Evolutionary conservation across 345 rosid genomes (phyloP).

Genomic region (Anastatica hierochuntica): DNA sequence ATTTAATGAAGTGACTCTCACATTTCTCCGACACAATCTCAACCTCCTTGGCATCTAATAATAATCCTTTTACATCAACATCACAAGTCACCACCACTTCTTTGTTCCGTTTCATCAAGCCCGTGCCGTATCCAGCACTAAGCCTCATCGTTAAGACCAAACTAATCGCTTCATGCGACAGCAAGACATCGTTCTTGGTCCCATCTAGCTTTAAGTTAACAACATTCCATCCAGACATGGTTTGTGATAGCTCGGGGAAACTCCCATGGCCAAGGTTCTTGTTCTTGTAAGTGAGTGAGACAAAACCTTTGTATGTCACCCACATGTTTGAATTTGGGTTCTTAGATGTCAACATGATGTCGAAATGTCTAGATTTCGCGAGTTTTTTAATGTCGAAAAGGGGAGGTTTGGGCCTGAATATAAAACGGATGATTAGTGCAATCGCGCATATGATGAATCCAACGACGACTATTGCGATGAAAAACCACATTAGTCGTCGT

Average conservation of each 20-base stretch:
- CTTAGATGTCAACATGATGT: conserved; percentile 9
- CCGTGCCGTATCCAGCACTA: conserved; percentile 5
- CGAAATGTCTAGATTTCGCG: neutral
- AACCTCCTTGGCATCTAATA: conserved; percentile 18
- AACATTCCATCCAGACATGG: neutral
- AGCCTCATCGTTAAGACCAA: conserved; percentile 22
- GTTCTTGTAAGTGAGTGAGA: conserved; percentile 6
- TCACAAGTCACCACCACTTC: conserved; percentile 31
- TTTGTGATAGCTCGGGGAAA: conserved; percentile 5
- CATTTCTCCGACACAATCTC: conserved; percentile 40
- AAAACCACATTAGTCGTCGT: conserved; percentile 1
- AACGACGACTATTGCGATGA: neutral
- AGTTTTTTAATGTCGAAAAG: conserved; percentile 5
- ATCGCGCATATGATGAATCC: conserved; percentile 1
- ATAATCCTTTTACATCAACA: conserved; percentile 37
- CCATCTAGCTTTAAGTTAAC: conserved; percentile 4
- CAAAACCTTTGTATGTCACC: conserved; percentile 12
- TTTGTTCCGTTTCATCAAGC: conserved; percentile 21
- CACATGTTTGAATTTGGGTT: conserved; percentile 16
- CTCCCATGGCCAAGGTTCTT: conserved; percentile 3
- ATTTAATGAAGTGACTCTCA: conserved; percentile 23
- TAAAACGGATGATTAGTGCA: conserved; percentile 1
- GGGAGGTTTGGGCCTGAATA: conserved; percentile 12
- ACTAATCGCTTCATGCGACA: conserved; percentile 1
- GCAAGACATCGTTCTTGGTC: neutral